Evolutionary conservation across 1,284 basidiomycete genomes (phyloP), one percentile per base, ranked within the genome.

Genomic region (Naganishia cerealis): DNA sequence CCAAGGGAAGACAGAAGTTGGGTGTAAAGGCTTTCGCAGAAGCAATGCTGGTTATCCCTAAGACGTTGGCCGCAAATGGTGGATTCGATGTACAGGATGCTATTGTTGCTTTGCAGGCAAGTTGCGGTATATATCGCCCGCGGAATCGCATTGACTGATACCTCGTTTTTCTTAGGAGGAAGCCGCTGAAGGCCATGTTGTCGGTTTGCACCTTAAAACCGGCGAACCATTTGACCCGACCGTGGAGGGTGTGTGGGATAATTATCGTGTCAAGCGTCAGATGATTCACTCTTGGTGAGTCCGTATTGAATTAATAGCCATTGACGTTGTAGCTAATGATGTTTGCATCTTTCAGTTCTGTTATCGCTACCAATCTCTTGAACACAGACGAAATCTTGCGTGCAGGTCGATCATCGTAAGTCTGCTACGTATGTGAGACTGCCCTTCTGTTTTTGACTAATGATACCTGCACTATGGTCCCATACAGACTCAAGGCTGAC

Each of bases 11-110:
- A 36, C 88, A 89, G 50, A 99, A 99, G 83, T 90, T 99, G 84
- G 96, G 96, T 68, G 92, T 99, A 12, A 91, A 95, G 80, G 96
- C 95, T 29, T 99, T 92, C 75, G 92, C 96, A 13, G 95, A 99
- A 78, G 94, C 94, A 6, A 78, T 99, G 72, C 82, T 99, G 66
- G 85, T 97, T 73, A 94, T 99, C 70, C 95, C 95, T 48, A 99
- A 99, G 84, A 99, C 93, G 13, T 84, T 99, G 40, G 95, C 94
- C 3, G 87, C 90, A 75, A 99, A 99, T 75, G 96, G 93, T 63
- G 96, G 96, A 0, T 95, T 92, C 76, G 96, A 99, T 78, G 94
- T 99, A 3, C 95, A 96, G 82, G 96, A 99, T 76, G 88, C 89
- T 26, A 88, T 99, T 65, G 94, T 96, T 43, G 87, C 88, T 46